These are phyloP conservation scores for Lantana camara DNA, from an alignment of 257 asterid genomes.

Conservation along the genomic window DNA sequence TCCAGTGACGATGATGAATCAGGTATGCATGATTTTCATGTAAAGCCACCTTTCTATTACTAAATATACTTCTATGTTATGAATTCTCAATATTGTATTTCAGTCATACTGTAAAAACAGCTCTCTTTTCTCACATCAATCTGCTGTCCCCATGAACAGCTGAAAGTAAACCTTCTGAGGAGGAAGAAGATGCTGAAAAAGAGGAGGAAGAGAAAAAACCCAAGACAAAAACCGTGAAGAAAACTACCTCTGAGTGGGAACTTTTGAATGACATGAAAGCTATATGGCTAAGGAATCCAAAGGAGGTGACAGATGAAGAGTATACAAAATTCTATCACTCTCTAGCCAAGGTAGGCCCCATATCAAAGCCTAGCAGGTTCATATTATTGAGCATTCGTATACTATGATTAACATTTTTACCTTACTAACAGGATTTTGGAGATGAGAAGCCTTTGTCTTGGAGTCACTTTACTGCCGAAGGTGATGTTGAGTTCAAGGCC, in stretches of 20 bases:
- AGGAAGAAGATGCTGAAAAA: constrained; percentile 73
- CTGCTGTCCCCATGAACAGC: constrained; percentile 45
- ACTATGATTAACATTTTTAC: constrained; percentile 16
- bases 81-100: constrained; percentile 2
- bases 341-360: constrained; percentile 68
- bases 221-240: constrained; percentile 77
- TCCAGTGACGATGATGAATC: constrained; percentile 68
- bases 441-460: constrained; percentile 85
- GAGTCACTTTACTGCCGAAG: constrained; percentile 96
- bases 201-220: constrained; percentile 78
- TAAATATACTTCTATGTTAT: not conserved
- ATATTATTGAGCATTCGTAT: not conserved
- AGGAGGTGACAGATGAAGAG: constrained; percentile 92
- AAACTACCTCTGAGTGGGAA: constrained; percentile 89
- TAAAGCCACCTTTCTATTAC: constrained; percentile 8
- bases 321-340: constrained; percentile 85
- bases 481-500: constrained; percentile 96
- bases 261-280: constrained; percentile 91
- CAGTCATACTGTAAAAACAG: constrained; percentile 30
- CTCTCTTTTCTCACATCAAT: not conserved
- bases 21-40: constrained; percentile 38
- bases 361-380: not conserved
- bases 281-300: constrained; percentile 88
- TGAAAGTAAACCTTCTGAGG: constrained; percentile 70
- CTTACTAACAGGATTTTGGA: constrained; percentile 59